Percentiles rank a stretch among this genome's conserved stretches.
Evolutionary conservation across 2,329 filamentous ascomycete species (phyloP).

Genomic region (Bretziella fagacearum): DNA sequence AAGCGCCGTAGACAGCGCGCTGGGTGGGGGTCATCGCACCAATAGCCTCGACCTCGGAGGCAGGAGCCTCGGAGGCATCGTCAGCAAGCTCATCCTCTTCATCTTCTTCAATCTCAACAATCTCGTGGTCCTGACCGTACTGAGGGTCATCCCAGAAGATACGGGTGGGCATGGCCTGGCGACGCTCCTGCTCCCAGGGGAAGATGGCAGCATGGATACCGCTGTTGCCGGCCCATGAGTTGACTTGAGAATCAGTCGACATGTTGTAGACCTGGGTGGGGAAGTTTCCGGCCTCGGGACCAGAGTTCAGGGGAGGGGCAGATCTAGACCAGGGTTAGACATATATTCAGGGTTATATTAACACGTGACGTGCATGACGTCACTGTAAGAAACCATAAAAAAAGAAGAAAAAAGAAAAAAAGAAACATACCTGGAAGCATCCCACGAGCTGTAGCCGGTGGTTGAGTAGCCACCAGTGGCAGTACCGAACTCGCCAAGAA

Average conservation of each 20-base stretch:
- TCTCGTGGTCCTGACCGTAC: neutral
- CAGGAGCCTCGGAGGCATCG: neutral
- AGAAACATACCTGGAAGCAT: conserved; percentile 16
- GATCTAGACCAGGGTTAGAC: conserved; percentile 6
- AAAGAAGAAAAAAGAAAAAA: neutral
- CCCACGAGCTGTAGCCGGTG: conserved; percentile 12
- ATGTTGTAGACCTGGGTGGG: conserved; percentile 66
- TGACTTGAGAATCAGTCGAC: conserved; percentile 29
- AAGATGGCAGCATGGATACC: conserved; percentile 11
- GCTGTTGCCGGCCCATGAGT: conserved; percentile 8
- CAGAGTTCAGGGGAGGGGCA: conserved; percentile 13
- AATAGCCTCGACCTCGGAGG: neutral
- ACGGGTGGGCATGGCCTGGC: conserved; percentile 10
- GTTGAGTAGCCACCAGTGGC: conserved; percentile 7
- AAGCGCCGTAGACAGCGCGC: neutral
- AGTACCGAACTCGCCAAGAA: conserved; percentile 33
- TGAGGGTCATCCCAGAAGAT: conserved; percentile 14
- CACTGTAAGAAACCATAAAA: neutral
- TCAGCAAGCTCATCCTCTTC: conserved; percentile 7
- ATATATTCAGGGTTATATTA: neutral
- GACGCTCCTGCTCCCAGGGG: conserved; percentile 14
- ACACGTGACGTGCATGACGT: too few species aligned
- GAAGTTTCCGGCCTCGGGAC: conserved; percentile 71
- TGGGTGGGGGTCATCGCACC: conserved; percentile 7
- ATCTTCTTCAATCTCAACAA: conserved; percentile 4